Percentiles rank a stretch among this genome's conserved stretches.
phyloP scores from a whole-genome alignment of 2,329 filamentous ascomycete species.

The Stagonosporopsis chrysanthemi region DNA sequence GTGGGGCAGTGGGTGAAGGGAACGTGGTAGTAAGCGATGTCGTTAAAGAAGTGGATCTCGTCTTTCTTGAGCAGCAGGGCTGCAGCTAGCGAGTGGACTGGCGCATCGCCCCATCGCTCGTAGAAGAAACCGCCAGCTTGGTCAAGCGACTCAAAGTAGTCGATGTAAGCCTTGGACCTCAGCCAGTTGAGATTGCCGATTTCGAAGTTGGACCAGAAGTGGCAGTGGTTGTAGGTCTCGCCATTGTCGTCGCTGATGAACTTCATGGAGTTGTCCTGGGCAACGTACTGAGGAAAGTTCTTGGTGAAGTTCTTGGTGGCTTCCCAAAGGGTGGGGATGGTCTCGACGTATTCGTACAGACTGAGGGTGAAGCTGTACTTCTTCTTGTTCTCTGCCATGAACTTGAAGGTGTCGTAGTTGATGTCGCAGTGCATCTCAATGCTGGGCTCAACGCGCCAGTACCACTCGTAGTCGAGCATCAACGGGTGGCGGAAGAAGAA shows the following conservation, averaged over 20 bases:
- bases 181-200: constrained; percentile 95
- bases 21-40: constrained; percentile 97
- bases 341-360: constrained; percentile 95
- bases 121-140: constrained; percentile 97
- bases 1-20: constrained; percentile 98
- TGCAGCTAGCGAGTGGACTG: constrained; percentile 97
- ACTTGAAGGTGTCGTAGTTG: constrained; percentile 94
- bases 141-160: constrained; percentile 90
- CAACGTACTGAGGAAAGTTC: constrained; percentile 87
- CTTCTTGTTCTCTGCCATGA: constrained; percentile 94
- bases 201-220: constrained; percentile 99
- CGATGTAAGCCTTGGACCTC: constrained; percentile 83
- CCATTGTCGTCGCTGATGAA: constrained; percentile 93
- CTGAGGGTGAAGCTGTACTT: constrained; percentile 98
- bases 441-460: constrained; percentile 98
- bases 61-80: constrained; percentile 87
- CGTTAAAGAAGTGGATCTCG: constrained; percentile 97
- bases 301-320: constrained; percentile 94
- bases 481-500: constrained; percentile 98
- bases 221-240: constrained; percentile 94
- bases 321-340: constrained; percentile 95
- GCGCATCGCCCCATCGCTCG: constrained; percentile 97
- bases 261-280: constrained; percentile 81
- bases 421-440: constrained; percentile 97
- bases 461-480: constrained; percentile 97